phyloP scores from a whole-genome alignment of 1,284 basidiomycete genomes.

The Apiotrichum domesticum region DNA sequence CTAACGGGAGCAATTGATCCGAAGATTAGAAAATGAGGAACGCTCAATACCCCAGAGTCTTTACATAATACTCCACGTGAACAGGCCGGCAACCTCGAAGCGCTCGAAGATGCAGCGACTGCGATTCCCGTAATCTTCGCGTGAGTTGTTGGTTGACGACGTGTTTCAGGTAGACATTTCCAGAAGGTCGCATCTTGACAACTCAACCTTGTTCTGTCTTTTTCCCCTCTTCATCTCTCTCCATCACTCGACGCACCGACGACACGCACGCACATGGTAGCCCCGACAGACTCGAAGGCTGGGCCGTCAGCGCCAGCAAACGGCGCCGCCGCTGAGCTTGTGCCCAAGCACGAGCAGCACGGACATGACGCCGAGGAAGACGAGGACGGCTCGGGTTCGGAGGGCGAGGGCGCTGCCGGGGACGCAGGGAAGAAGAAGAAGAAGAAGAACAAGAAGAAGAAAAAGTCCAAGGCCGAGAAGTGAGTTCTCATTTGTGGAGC shows the following conservation, averaged over 20 bases:
- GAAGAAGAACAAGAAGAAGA: slow-evolving; percentile 26
- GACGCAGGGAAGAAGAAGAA: slow-evolving; percentile 20
- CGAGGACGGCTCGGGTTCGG: slow-evolving; percentile 7
- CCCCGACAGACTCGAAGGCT: slow-evolving; percentile 2
- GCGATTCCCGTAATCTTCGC: too few relatives aligned
- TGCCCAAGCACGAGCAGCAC: slow-evolving; percentile 9
- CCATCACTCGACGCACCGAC: background rate
- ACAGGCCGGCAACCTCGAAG: too few relatives aligned
- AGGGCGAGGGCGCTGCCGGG: slow-evolving; percentile 16
- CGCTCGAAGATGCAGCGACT: too few relatives aligned
- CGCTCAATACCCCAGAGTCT: too few relatives aligned
- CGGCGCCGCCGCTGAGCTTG: background rate
- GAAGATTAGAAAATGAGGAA: too few relatives aligned
- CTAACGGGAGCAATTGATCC: too few relatives aligned
- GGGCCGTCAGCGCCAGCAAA: background rate
- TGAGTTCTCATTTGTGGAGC: background rate
- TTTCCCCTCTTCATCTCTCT: background rate
- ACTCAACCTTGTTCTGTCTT: too few relatives aligned
- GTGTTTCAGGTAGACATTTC: too few relatives aligned
- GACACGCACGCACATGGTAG: background rate
- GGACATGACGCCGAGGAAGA: slow-evolving; percentile 11
- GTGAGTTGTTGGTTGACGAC: too few relatives aligned
- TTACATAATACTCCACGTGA: too few relatives aligned
- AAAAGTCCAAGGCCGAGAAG: slow-evolving; percentile 42
- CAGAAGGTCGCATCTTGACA: too few relatives aligned